Evolutionary conservation across 2,329 filamentous ascomycete genomes (phyloP).

Genomic region (Eurotiales sp.): DNA sequence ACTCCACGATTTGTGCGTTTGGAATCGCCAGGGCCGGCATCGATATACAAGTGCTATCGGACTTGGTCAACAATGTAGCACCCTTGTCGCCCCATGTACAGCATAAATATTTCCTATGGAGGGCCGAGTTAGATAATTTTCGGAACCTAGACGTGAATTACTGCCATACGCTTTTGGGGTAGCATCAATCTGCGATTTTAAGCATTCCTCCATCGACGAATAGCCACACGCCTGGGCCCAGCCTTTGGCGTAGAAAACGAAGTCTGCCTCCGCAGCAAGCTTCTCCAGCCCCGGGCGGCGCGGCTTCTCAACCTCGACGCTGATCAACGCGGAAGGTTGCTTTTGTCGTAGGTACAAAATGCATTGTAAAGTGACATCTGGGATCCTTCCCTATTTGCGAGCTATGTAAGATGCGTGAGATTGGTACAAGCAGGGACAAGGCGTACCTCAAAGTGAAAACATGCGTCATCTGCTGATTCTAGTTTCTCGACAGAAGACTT

Average conservation of each 20-base stretch:
- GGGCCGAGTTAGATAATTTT: not conserved
- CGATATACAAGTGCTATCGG: slow-evolving; percentile 34
- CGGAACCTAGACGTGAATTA: not conserved
- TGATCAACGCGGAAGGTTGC: slow-evolving; percentile 51
- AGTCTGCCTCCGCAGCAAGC: slow-evolving; percentile 60
- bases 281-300: slow-evolving; percentile 56
- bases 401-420: slow-evolving; percentile 8
- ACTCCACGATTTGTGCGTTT: slow-evolving; percentile 55
- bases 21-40: slow-evolving; percentile 42
- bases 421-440: not conserved
- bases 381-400: slow-evolving; percentile 55
- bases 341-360: slow-evolving; percentile 53
- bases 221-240: slow-evolving; percentile 59
- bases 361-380: slow-evolving; percentile 57
- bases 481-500: slow-evolving; percentile 40
- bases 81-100: slow-evolving; percentile 60
- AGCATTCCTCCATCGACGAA: slow-evolving; percentile 49
- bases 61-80: slow-evolving; percentile 45
- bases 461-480: slow-evolving; percentile 34
- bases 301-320: slow-evolving; percentile 71
- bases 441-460: slow-evolving; percentile 70
- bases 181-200: slow-evolving; percentile 43
- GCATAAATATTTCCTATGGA: slow-evolving; percentile 44
- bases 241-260: slow-evolving; percentile 68
- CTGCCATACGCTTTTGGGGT: slow-evolving; percentile 45